Evolutionary conservation across 176 grass and related monocot genomes (phyloP).

Genomic region (Carex scoparia): DNA sequence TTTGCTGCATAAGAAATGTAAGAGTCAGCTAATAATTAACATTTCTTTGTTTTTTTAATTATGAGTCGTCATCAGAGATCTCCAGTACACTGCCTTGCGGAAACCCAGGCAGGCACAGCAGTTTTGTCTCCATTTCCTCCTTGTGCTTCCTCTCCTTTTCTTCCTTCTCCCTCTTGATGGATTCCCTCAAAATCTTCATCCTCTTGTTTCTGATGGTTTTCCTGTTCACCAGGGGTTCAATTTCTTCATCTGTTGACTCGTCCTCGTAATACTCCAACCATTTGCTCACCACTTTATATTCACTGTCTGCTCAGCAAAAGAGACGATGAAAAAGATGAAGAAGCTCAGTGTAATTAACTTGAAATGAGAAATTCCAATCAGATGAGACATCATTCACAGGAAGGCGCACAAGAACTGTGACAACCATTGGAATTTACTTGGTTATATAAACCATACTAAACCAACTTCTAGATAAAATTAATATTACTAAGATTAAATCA

Average conservation of each 20-base stretch:
- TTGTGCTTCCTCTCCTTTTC: not conserved
- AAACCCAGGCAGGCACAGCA: not conserved
- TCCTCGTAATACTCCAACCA: conserved; percentile 59
- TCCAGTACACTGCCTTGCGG: not conserved
- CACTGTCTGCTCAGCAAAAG: not conserved
- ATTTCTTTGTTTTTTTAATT: not conserved
- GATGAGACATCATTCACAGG: not conserved
- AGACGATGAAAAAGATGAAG: not conserved
- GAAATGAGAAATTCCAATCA: not conserved
- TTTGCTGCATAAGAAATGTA: not conserved
- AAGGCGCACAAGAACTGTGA: not conserved
- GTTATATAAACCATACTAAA: not conserved
- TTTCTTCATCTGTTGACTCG: conserved; percentile 51
- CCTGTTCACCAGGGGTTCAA: conserved; percentile 53
- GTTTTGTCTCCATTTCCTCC: conserved; percentile 9
- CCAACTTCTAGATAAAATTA: not conserved
- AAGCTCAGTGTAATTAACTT: not conserved
- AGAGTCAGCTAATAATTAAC: not conserved
- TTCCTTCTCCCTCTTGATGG: conserved; percentile 30
- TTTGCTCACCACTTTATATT: conserved; percentile 30
- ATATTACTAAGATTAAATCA: not conserved
- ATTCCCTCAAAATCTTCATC: conserved; percentile 34
- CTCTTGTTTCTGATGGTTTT: conserved; percentile 52
- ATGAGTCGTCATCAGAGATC: not conserved
- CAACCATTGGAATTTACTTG: not conserved